A percentile compares a stretch with the other conserved stretches of the same genome.
phyloP scores from a whole-genome alignment of 306 rosid species.

The Castanospermum australe region DNA sequence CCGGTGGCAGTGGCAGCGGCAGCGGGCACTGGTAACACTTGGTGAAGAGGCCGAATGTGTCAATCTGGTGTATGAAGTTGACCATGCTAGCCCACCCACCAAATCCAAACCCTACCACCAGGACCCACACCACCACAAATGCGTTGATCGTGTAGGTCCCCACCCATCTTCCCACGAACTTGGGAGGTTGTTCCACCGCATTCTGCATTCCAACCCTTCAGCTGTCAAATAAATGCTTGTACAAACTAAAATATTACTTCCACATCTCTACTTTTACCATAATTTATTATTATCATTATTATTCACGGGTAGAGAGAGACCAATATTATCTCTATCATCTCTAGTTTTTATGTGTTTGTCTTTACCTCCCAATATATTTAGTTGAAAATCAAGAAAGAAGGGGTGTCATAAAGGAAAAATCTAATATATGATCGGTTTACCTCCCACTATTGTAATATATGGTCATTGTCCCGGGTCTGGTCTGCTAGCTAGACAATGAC shows the following conservation, averaged over 20 bases:
- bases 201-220: conserved; percentile 59
- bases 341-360: conserved; percentile 30
- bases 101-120: conserved; percentile 76
- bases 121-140: conserved; percentile 72
- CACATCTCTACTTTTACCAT: not conserved
- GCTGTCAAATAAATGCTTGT: too few relatives aligned
- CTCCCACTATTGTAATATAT: too few relatives aligned
- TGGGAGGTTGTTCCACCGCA: conserved; percentile 92
- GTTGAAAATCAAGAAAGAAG: too few relatives aligned
- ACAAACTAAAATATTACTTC: not conserved
- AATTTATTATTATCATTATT: too few relatives aligned
- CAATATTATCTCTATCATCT: conserved; percentile 56
- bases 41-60: conserved; percentile 83
- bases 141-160: conserved; percentile 64
- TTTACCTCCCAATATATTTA: too few relatives aligned
- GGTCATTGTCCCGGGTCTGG: conserved; percentile 32
- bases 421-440: not conserved
- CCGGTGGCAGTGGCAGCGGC: conserved; percentile 18
- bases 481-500: conserved; percentile 56
- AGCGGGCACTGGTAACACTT: conserved; percentile 75
- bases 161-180: conserved; percentile 76
- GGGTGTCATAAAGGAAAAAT: too few relatives aligned
- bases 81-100: conserved; percentile 98
- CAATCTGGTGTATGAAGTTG: conserved; percentile 76
- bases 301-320: too few relatives aligned